These are phyloP conservation scores for Novakomyces olei DNA, from an alignment of 805 yeast genomes.

Conservation along the genomic window DNA sequence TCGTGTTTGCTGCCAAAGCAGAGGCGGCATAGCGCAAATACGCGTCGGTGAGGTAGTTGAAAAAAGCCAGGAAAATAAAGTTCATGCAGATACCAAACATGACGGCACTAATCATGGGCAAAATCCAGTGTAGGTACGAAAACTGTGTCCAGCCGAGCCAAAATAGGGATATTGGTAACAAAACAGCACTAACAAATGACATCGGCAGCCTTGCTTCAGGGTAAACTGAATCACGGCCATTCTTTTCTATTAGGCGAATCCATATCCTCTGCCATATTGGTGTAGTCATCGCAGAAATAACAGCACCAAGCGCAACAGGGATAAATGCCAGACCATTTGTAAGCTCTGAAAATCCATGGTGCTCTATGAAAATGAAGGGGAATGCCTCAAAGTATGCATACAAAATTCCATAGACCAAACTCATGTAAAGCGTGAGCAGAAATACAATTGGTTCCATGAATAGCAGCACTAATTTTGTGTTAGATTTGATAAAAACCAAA, in stretches of 20 bases:
- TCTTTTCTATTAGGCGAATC: slow-evolving; percentile 40
- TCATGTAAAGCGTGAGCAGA: slow-evolving; percentile 65
- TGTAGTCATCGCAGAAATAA: slow-evolving; percentile 49
- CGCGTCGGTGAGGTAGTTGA: slow-evolving; percentile 54
- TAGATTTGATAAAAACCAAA: no score
- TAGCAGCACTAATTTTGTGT: no score
- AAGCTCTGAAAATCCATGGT: slow-evolving; percentile 60
- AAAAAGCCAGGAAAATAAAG: slow-evolving; percentile 45
- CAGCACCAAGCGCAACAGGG: slow-evolving; percentile 77
- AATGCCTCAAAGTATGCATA: slow-evolving; percentile 90
- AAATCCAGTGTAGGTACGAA: slow-evolving; percentile 24
- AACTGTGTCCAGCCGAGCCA: slow-evolving; percentile 38
- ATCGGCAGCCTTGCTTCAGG: slow-evolving; percentile 38
- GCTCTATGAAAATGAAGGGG: slow-evolving; percentile 74
- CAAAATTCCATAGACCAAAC: slow-evolving; percentile 68
- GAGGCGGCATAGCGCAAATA: slow-evolving; percentile 39
- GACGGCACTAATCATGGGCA: slow-evolving; percentile 35
- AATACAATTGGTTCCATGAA: slow-evolving; percentile 71
- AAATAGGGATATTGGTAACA: slow-evolving; percentile 30
- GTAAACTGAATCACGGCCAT: slow-evolving; percentile 23
- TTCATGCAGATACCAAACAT: slow-evolving; percentile 34
- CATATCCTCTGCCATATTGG: no score
- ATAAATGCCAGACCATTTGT: slow-evolving; percentile 68
- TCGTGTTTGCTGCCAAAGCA: slow-evolving; percentile 40
- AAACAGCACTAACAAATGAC: slow-evolving; percentile 25